Base-by-base conservation (phyloP, 2,329 filamentous ascomycete genomes). In the Balansia obtecta region DNA sequence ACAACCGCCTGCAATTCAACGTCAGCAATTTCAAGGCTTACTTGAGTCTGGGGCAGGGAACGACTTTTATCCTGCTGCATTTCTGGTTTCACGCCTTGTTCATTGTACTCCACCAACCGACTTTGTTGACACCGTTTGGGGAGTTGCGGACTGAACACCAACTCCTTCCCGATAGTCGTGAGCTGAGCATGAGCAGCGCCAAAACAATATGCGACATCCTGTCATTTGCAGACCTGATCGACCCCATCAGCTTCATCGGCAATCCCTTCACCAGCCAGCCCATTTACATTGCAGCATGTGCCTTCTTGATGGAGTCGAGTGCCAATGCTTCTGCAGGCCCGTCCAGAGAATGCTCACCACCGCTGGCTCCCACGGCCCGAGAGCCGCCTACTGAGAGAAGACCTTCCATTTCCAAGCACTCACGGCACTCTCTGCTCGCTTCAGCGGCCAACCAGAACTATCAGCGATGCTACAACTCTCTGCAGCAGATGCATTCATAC, bases 121-220 rank as follows among this genome's bases (percentile, higher is more conserved):
- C 87, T 0, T 70, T 95, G 1, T 71, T 95, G 49, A 85, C 88
- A 45, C 86, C 85, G 0, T 89, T 93, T 58, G 75, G 73, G n/a
- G 68, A 71, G 13, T 63, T 76, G 34, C 70, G 68, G 43, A 71
- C 69, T 51, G 82, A 85, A 49, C 75, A 87, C 46, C 84, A 88
- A 50, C 72, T 95, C 1, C 80, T 88, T 38, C 80, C 85, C 0
- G 87, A 93, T 60, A 93, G 87, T 56, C 82, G 86, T 50, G 87
- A 93, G 62, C 65, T 83, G 5, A 88, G 86, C 53, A 90, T 91
- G 84, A 90, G 86, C 13, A 91, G 87, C 22, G 89, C 88, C 12
- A 95, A 94, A 69, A 94, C 88, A 0, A 93, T 95, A 53, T 88
- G 87, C 34, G 88, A 95, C 58, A 95, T 95, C 15, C 68, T 94